Base-by-base conservation (phyloP, 208 protist genomes). In the Vickermania spadyakhi region DNA sequence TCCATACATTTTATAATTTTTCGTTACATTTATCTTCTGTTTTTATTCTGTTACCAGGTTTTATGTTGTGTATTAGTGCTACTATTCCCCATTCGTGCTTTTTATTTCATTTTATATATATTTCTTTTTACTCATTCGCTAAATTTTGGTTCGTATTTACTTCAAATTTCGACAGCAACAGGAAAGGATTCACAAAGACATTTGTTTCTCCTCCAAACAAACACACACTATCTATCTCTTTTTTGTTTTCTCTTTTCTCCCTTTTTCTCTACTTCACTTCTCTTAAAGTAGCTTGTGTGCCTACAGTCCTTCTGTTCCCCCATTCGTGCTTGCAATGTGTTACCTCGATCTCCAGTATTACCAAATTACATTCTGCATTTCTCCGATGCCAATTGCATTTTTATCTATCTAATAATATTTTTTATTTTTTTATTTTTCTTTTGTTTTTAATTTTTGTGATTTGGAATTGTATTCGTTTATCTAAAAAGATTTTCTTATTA, bases 11-110 rank as follows among this genome's bases (percentile, higher is more conserved):
- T 56, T 7, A 56, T 56, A 13, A 28, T 28, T 56, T 7, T 56
- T 56, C 22, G 5, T 56, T 56, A 26, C 22, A 26, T 56, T 56
- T 56, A 26, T n/a, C 25, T 28, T 56, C n/a, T 56, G 11, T 56
- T 56, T 56, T 28, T 56, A 7, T 21, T 56, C 22, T 56, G 5
- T 28, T 56, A 21, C n/a, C n/a, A 26, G n/a, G 25, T 22, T 28
- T 28, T 56, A 14, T 56, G 7, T 13, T n/a, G 7, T 56, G 7
- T 56, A 13, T 28, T 28, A 13, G 13, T 56, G 11, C 52, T 56
- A n/a, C 22, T 28, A 22, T 56, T n/a, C 22, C 52, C 25, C 5
- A n/a, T 21, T 56, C 11, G 52, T 28, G 52, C 5, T 22, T 56
- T 21, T 56, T 13, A 7, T 56, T 13, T n/a, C 13, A 14, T 22